Evolutionary conservation across 768 basidiomycete genomes (phyloP), one percentile per base, ranked within the genome.

Genomic region (Tephrocybe sp.): DNA sequence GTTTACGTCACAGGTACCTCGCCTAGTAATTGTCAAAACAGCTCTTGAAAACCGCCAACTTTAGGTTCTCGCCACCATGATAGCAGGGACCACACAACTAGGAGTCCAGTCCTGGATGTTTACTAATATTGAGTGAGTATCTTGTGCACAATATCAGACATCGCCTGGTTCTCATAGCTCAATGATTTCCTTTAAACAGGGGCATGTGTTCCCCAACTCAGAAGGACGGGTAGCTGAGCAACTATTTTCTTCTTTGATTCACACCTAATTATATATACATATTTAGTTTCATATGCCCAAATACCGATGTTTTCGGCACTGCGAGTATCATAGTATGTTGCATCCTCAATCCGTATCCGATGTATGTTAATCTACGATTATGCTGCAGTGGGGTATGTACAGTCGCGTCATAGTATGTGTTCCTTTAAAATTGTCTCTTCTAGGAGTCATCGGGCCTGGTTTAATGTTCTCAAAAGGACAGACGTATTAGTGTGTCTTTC

Each of bases 71-170:
- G 86, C 81, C 18, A 73, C 78, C 4, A 54, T 76, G 4, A 61
- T 88, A 21, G 81, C 85, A 1, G 85, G 81, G 34, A 85, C 84
- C 0, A 79, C 83, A 8, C 86, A 86, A 53, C 73, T 87, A 4
- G 83, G 76, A 12, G 83, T 88, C 14, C 85, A 87, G 59, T 65
- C 71, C 5, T 70, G 81, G 83, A 85, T 85, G 81, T 85, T 85
- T 58, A 69, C 71, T 14, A 74, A 80, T 51, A 79, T 86, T 26
- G 45, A 59, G 63, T 65, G 53, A 32, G 68, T 56, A 48, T 38
- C n/a, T n/a, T n/a, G n/a, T n/a, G n/a, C n/a, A n/a, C n/a, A n/a
- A n/a, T n/a, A n/a, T n/a, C n/a, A n/a, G n/a, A n/a, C n/a, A n/a
- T n/a, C n/a, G n/a, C n/a, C n/a, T 49, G 17, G 34, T 17, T 20